A percentile compares a stretch with the other conserved stretches of the same genome.
Evolutionary conservation across 202 grass and related monocot species (phyloP).

Genomic region (Elaeis oleifera): DNA sequence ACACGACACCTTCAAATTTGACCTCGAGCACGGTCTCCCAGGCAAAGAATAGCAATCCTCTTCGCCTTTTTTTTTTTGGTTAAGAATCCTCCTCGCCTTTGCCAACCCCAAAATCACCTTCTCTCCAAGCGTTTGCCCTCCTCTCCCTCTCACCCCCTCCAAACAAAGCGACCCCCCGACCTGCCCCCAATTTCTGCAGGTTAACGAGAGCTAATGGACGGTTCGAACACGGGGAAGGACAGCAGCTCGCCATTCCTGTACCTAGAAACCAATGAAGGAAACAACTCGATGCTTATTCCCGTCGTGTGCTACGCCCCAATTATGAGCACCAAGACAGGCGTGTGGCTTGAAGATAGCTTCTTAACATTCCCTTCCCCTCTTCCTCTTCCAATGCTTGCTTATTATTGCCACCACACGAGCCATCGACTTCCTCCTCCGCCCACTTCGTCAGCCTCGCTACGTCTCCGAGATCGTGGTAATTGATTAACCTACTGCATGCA

Average conservation of each 20-base stretch:
- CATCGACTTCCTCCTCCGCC: slow-evolving; percentile 41
- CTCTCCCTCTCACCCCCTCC: too few relatives aligned
- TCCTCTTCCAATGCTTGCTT: slow-evolving; percentile 54
- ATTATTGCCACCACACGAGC: slow-evolving; percentile 37
- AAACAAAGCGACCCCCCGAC: too few relatives aligned
- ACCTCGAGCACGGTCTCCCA: too few relatives aligned
- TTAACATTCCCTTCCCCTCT: slow-evolving; percentile 46
- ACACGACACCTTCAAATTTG: too few relatives aligned
- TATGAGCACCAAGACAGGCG: slow-evolving; percentile 28
- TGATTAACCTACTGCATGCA: background rate
- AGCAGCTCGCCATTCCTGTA: background rate
- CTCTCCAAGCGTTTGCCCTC: too few relatives aligned
- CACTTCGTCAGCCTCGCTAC: slow-evolving; percentile 44
- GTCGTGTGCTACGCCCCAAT: slow-evolving; percentile 39
- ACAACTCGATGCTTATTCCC: background rate
- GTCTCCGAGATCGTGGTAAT: slow-evolving; percentile 50
- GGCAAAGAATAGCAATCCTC: too few relatives aligned
- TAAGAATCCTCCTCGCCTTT: too few relatives aligned
- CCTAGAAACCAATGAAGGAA: background rate
- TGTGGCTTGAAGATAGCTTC: slow-evolving; percentile 44
- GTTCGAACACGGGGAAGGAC: too few relatives aligned
- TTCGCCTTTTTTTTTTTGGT: too few relatives aligned
- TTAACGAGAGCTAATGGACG: too few relatives aligned
- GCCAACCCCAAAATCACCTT: too few relatives aligned
- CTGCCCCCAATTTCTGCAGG: too few relatives aligned